Conservation (phyloP, 345 rosid species). For the Limnanthes douglasii region DNA sequence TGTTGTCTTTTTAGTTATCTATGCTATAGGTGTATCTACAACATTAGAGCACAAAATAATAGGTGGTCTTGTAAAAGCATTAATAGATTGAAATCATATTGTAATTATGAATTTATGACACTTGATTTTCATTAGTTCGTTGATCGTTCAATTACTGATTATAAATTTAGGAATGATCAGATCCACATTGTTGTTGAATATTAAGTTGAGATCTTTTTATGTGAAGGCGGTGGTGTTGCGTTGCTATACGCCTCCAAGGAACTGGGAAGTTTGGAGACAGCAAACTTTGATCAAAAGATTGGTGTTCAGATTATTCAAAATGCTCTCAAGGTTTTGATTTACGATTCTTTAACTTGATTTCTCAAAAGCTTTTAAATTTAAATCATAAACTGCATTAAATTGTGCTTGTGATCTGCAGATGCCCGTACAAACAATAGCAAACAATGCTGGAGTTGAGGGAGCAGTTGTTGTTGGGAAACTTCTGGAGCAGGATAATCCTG, state of each 20-base stretch:
- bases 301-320: slow-evolving; percentile 19
- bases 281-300: slow-evolving; percentile 15
- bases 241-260: slow-evolving; percentile 19
- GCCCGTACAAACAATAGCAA: slow-evolving; percentile 19
- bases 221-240: slow-evolving; percentile 15
- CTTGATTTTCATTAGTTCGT: too few species aligned
- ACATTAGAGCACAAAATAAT: too few species aligned
- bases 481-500: slow-evolving; percentile 22
- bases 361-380: not conserved
- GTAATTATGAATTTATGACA: too few species aligned
- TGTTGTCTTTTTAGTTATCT: too few species aligned
- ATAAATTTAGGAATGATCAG: too few species aligned
- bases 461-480: slow-evolving; percentile 32
- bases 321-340: slow-evolving; percentile 13
- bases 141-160: too few species aligned
- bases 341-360: not conserved
- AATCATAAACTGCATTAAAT: not conserved
- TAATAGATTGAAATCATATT: too few species aligned
- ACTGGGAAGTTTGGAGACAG: slow-evolving; percentile 11
- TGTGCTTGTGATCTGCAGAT: slow-evolving; percentile 11
- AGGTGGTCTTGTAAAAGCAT: too few species aligned
- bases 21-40: too few species aligned
- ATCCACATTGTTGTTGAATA: not conserved
- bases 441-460: slow-evolving; percentile 31
- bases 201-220: not conserved